These are phyloP conservation scores for Oxyria digyna DNA, from an alignment of 148 eudicot species.

Conservation along the genomic window DNA sequence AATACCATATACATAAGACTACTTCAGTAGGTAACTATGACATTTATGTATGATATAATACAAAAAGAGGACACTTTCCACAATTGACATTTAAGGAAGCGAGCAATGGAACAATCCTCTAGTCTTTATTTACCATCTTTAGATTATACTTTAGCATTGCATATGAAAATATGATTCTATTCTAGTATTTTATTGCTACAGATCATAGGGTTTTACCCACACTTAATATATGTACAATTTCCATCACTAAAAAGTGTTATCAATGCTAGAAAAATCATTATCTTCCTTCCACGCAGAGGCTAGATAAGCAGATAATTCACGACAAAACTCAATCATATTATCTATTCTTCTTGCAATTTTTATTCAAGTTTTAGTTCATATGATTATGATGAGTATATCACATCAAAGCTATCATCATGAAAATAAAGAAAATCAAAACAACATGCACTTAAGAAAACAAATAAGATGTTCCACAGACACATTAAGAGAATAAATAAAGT, in stretches of 20 bases:
- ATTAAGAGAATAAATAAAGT: not conserved
- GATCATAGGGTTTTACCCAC: not conserved
- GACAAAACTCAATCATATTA: not conserved
- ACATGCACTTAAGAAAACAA: not conserved
- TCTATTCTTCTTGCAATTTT: not conserved
- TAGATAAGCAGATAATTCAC: not conserved
- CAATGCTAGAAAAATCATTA: not conserved
- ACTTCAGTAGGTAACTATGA: not conserved
- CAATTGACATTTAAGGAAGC: not conserved
- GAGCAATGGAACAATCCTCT: not conserved
- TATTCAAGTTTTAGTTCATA: not conserved
- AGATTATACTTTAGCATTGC: not conserved
- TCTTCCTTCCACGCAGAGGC: not conserved
- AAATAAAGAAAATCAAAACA: not conserved
- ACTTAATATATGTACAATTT: not conserved
- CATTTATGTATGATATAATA: not conserved
- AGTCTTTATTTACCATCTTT: not conserved
- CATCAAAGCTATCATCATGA: not conserved
- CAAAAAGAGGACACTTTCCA: not conserved
- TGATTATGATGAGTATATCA: not conserved
- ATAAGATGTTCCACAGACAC: not conserved
- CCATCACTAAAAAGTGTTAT: not conserved
- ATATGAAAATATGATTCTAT: not conserved
- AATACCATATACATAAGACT: not conserved
- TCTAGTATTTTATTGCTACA: not conserved